Conservation (phyloP, 768 basidiomycete species). For the Leccinum olivaceopallidum region DNA sequence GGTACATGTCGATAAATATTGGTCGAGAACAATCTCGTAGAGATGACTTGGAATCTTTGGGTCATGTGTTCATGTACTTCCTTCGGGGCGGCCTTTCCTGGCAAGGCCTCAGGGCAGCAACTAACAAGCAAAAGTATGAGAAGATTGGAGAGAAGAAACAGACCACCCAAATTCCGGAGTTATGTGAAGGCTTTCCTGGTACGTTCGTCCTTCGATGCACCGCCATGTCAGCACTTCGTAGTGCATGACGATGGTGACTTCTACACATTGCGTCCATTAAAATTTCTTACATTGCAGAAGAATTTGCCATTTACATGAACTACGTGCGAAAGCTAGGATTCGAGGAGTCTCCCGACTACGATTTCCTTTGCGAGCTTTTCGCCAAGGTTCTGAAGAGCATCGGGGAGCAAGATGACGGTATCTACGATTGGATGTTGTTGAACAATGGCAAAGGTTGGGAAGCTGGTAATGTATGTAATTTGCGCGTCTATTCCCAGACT, state of each 20-base stretch:
- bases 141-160: slow-evolving; percentile 99
- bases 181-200: slow-evolving; percentile 97
- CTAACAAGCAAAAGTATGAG: slow-evolving; percentile 99
- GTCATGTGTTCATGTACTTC: slow-evolving; percentile 99
- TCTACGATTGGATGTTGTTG: slow-evolving; percentile 96
- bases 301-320: slow-evolving; percentile 98
- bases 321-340: slow-evolving; percentile 98
- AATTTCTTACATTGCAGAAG: slow-evolving; percentile 49
- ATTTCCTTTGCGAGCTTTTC: slow-evolving; percentile 95
- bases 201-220: slow-evolving; percentile 25
- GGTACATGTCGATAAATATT: slow-evolving; percentile 99
- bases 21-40: slow-evolving; percentile 93
- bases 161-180: slow-evolving; percentile 84
- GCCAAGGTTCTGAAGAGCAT: slow-evolving; percentile 85
- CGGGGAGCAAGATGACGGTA: slow-evolving; percentile 86
- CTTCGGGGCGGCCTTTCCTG: slow-evolving; percentile 94
- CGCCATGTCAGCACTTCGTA: not conserved
- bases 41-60: slow-evolving; percentile 95
- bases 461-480: slow-evolving; percentile 68
- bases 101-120: slow-evolving; percentile 97
- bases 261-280: slow-evolving; percentile 1
- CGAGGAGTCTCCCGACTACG: slow-evolving; percentile 97
- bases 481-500: not conserved
- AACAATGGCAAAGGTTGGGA: slow-evolving; percentile 98
- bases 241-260: slow-evolving; percentile 1